Conservation (phyloP, 768 basidiomycete genomes). For the Termitomyces sp. region DNA sequence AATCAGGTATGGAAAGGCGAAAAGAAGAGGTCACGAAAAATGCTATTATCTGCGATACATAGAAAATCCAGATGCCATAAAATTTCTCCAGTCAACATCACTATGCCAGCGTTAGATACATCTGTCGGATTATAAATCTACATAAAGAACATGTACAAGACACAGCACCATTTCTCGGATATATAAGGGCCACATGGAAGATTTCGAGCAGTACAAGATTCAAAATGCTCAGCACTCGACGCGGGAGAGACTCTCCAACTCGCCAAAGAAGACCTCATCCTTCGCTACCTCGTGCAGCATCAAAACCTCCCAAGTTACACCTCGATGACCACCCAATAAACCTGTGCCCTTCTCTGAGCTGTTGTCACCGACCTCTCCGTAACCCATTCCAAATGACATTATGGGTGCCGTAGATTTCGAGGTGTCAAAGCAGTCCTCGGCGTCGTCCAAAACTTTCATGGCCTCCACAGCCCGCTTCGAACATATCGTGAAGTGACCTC, state of each 20-base stretch:
- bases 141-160: conserved; percentile 4
- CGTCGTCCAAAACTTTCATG: conserved; percentile 76
- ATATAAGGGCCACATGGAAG: conserved; percentile 17
- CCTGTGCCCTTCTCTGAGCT: conserved; percentile 71
- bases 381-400: conserved; percentile 84
- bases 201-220: background rate
- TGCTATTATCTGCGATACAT: too few species aligned
- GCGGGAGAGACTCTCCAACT: conserved; percentile 76
- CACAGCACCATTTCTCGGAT: conserved; percentile 5
- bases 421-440: conserved; percentile 69
- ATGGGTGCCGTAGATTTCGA: conserved; percentile 56
- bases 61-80: too few species aligned
- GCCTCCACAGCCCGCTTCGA: conserved; percentile 71
- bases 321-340: conserved; percentile 68
- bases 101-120: background rate
- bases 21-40: too few species aligned
- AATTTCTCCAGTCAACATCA: background rate
- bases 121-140: background rate
- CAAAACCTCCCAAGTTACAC: conserved; percentile 68
- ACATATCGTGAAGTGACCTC: conserved; percentile 49
- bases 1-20: too few species aligned
- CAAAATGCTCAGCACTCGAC: conserved; percentile 56
- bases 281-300: conserved; percentile 58
- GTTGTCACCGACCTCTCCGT: conserved; percentile 67
- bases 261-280: conserved; percentile 71